phyloP scores from a whole-genome alignment of 169 alveolate species.

The Plasmodium inui region DNA sequence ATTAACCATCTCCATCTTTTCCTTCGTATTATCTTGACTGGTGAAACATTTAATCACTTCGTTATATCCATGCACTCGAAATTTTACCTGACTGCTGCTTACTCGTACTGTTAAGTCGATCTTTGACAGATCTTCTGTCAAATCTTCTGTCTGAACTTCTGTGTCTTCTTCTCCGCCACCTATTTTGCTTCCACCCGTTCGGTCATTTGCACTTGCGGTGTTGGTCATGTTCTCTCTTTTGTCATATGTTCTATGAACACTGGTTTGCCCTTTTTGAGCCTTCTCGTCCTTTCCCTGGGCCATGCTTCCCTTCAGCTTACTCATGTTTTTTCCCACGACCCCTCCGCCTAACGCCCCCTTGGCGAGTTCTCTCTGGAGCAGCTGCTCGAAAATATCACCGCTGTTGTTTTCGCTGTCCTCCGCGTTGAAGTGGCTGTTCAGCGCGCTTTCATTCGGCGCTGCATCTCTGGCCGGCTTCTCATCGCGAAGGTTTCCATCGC shows the following conservation, averaged over 20 bases:
- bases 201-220: neutral
- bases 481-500: too few species aligned
- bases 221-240: neutral
- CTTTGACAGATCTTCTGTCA: neutral
- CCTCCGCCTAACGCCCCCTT: slow-evolving; percentile 76
- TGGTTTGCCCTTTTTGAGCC: neutral
- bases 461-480: neutral
- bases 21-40: neutral
- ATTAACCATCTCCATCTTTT: slow-evolving; percentile 23
- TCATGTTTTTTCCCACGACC: slow-evolving; percentile 48
- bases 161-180: slow-evolving; percentile 8
- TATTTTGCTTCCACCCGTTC: neutral
- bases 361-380: slow-evolving; percentile 71
- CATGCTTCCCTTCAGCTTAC: neutral
- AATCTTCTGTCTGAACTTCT: neutral
- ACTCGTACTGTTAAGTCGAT: slow-evolving; percentile 20
- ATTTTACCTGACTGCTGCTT: slow-evolving; percentile 24
- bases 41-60: slow-evolving; percentile 30
- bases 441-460: neutral
- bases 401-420: slow-evolving; percentile 40
- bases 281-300: neutral
- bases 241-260: neutral
- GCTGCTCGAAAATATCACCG: slow-evolving; percentile 58
- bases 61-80: slow-evolving; percentile 53
- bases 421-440: slow-evolving; percentile 38